These are phyloP conservation scores for Colletotrichum sojae DNA, from an alignment of 2,329 filamentous ascomycete genomes.

Conservation along the genomic window DNA sequence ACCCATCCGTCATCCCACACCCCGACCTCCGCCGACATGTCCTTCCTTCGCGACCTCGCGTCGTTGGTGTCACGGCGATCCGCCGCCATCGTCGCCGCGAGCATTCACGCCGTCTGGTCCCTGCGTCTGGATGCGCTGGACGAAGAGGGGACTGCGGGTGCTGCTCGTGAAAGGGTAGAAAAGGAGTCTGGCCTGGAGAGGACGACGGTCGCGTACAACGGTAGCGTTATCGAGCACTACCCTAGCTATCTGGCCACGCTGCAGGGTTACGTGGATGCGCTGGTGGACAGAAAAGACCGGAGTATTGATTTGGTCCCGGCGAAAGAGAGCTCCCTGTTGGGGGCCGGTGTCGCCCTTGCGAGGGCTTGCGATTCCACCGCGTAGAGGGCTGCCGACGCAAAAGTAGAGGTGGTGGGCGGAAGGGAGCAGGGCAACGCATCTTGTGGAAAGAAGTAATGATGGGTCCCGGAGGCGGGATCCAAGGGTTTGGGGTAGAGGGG, in stretches of 20 bases:
- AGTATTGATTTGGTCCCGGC: conserved; percentile 76
- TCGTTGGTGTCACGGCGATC: conserved; percentile 70
- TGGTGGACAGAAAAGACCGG: conserved; percentile 59
- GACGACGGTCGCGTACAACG: conserved; percentile 82
- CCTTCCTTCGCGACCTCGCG: conserved; percentile 66
- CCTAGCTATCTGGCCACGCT: conserved; percentile 75
- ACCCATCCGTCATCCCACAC: conserved; percentile 62
- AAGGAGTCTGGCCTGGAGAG: conserved; percentile 61
- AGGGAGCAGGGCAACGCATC: background rate
- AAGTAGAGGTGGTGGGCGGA: background rate
- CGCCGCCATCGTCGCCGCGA: conserved; percentile 71
- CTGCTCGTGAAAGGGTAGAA: conserved; percentile 57
- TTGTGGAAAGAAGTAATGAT: background rate
- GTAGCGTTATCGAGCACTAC: conserved; percentile 85
- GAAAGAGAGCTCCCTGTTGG: conserved; percentile 81
- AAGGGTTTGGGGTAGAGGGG: background rate
- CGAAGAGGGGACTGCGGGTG: conserved; percentile 45
- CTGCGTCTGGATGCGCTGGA: conserved; percentile 64
- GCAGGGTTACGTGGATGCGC: conserved; percentile 73
- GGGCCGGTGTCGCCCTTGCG: conserved; percentile 80
- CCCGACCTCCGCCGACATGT: conserved; percentile 63
- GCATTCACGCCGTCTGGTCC: conserved; percentile 72
- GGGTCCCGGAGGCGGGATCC: too few species aligned
- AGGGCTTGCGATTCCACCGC: conserved; percentile 17
- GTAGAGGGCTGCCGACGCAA: background rate